Evolutionary conservation across 2,329 filamentous ascomycete genomes (phyloP).

Genomic region (Calycina herbarum): DNA sequence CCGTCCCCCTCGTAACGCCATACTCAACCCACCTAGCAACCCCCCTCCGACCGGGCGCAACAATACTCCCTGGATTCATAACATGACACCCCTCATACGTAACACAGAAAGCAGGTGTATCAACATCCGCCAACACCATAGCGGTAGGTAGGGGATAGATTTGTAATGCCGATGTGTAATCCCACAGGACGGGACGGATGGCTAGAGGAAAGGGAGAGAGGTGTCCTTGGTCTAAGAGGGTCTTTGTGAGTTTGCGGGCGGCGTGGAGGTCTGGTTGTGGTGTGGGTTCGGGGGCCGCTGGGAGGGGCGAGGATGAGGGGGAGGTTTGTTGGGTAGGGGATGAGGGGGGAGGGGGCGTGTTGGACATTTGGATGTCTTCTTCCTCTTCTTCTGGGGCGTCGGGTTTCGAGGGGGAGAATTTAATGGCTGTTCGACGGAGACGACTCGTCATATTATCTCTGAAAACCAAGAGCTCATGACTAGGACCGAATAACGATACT

Average conservation of each 20-base stretch:
- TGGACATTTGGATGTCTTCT: constrained; percentile 31
- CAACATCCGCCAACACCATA: constrained; percentile 78
- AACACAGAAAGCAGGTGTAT: constrained; percentile 78
- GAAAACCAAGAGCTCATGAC: constrained; percentile 83
- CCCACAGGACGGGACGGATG: constrained; percentile 84
- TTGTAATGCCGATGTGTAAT: constrained; percentile 73
- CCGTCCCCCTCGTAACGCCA: constrained; percentile 50
- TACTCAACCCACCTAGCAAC: constrained; percentile 87
- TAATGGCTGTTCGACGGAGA: constrained; percentile 73
- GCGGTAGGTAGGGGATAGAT: constrained; percentile 88
- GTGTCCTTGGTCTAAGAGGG: constrained; percentile 85
- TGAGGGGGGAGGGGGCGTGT: constrained; percentile 16
- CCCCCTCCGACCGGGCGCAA: constrained; percentile 67
- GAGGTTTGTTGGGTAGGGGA: constrained; percentile 11
- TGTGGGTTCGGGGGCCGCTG: background rate
- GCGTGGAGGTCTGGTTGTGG: constrained; percentile 44
- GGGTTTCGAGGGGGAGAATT: constrained; percentile 55
- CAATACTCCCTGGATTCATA: constrained; percentile 82
- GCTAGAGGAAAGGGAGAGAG: constrained; percentile 83
- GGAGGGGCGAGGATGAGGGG: constrained; percentile 5
- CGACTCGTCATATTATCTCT: constrained; percentile 83
- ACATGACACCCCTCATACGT: constrained; percentile 96
- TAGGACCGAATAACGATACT: constrained; percentile 80
- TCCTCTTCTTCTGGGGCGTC: constrained; percentile 39
- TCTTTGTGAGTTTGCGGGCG: constrained; percentile 82